Conservation (phyloP, 2,329 filamentous ascomycete genomes). For the Penicillium sp. region DNA sequence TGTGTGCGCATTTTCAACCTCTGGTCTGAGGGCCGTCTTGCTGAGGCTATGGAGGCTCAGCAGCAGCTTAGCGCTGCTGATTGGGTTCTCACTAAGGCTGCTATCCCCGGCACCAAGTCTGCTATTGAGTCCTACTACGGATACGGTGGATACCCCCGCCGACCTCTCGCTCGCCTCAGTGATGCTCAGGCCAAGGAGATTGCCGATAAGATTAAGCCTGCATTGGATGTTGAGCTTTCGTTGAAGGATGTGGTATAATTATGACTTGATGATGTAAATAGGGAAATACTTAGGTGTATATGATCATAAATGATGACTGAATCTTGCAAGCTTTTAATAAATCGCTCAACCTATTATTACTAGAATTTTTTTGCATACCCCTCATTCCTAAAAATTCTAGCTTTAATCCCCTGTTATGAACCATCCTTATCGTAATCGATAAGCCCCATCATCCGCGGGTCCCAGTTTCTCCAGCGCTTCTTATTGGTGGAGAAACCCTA, state of each 20-base stretch:
- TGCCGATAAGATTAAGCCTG: slow-evolving; percentile 36
- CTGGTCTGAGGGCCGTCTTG: slow-evolving; percentile 70
- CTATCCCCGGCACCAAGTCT: slow-evolving; percentile 82
- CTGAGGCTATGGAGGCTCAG: slow-evolving; percentile 75
- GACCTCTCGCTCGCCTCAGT: slow-evolving; percentile 50
- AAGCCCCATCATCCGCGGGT: not conserved
- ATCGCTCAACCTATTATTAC: no score
- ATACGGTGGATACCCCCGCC: slow-evolving; percentile 76
- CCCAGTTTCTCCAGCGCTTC: slow-evolving; percentile 2
- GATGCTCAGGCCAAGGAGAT: slow-evolving; percentile 31
- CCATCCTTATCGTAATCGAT: not conserved
- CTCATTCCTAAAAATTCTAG: no score
- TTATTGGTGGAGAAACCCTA: slow-evolving; percentile 28
- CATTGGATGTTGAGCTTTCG: slow-evolving; percentile 35
- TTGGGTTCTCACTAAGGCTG: slow-evolving; percentile 81
- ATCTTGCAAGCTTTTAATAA: not conserved
- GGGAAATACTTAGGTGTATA: slow-evolving; percentile 6
- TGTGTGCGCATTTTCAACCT: slow-evolving; percentile 80
- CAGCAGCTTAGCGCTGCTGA: slow-evolving; percentile 74
- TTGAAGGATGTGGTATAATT: slow-evolving; percentile 38
- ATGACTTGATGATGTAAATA: not conserved
- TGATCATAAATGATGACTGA: slow-evolving; percentile 4
- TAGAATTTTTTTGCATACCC: no score
- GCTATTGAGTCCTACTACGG: slow-evolving; percentile 81
- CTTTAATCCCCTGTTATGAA: no score